Evolutionary conservation across 1,284 basidiomycete genomes (phyloP), one percentile per base, ranked within the genome.

Genomic region (Cryptococcus sp.): DNA sequence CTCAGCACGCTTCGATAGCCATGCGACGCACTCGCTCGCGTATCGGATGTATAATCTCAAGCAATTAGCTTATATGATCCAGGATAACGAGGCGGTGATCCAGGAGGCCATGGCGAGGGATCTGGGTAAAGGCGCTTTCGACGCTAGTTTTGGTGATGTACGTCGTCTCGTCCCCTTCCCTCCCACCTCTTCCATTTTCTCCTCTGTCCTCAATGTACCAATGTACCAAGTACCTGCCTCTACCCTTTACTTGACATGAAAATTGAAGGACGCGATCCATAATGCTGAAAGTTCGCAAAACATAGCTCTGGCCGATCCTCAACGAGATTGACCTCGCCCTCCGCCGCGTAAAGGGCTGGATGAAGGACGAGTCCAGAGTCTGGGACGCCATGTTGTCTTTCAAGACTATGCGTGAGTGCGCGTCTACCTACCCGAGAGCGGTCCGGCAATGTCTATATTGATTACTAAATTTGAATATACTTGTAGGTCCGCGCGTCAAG

Each of bases 271-370:
- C 25, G 25, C 25, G 25, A 7, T 22, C 27, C 27, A 48, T 40
- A 15, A 55, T 49, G 27, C 19, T 22, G 11, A 48, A 22, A 22
- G 1, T 23, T 55, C 5, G 27, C 43, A 6, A 13, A 49, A 23
- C 15, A 7, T 42, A 77, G 78, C 59, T 76, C 41, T 75, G 75
- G 77, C 69, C 82, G 3, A 80, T 82, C 7, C 73, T 88, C 25
- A 70, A 79, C 46, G 91, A 93, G 66, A 82, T 85, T 50, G 82
- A 86, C 50, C 77, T 83, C 0, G 84, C 87, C 0, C 84, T 91
- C 65, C 81, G 85, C 52, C 83, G 85, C 52, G 83, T 94, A 46
- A 85, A 85, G 30, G 85, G 85, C 69, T 93, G 91, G 91, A 81
- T 87, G 19, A 86, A 86, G 71, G 82, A 88, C 6, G 86, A 90